Percentiles rank a stretch among this genome's conserved stretches.
Evolutionary conservation across 169 alveolate genomes (phyloP).

Genomic region (Eimeria brunetti): DNA sequence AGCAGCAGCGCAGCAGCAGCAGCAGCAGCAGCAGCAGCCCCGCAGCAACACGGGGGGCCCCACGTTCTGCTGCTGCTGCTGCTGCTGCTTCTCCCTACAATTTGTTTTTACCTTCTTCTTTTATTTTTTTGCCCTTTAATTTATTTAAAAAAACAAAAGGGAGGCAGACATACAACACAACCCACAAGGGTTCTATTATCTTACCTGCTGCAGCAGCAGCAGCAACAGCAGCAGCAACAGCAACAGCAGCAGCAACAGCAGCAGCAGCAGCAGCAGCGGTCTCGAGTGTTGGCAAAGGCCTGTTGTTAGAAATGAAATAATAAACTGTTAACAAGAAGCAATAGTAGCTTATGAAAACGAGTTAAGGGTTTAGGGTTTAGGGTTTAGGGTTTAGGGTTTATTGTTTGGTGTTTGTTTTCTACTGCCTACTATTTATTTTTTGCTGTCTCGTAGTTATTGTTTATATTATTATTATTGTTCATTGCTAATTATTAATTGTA

Average conservation of each 20-base stretch:
- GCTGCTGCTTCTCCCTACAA: too few species aligned
- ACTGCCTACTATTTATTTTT: too few species aligned
- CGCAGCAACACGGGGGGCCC: constrained; percentile 43
- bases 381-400: too few species aligned
- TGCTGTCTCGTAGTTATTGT: too few species aligned
- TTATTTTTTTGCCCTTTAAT: background rate
- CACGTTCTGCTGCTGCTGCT: constrained; percentile 27
- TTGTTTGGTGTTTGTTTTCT: too few species aligned
- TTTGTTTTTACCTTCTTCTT: background rate
- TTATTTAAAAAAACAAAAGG: background rate
- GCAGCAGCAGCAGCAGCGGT: background rate
- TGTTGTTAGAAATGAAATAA: background rate
- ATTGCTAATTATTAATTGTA: too few species aligned
- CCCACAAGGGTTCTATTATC: background rate
- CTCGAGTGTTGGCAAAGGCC: background rate
- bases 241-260: background rate
- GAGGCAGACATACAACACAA: too few species aligned
- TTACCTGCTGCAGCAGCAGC: constrained; percentile 3
- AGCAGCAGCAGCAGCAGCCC: constrained; percentile 52
- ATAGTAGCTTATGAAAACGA: background rate
- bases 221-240: background rate
- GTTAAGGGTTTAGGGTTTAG: too few species aligned
- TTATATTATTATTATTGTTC: too few species aligned
- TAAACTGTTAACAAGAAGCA: background rate
- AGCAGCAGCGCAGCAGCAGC: constrained; percentile 34